A percentile compares a stretch with the other conserved stretches of the same genome.
phyloP scores from a whole-genome alignment of 345 rosid species.

The Lepidium aucheri region DNA sequence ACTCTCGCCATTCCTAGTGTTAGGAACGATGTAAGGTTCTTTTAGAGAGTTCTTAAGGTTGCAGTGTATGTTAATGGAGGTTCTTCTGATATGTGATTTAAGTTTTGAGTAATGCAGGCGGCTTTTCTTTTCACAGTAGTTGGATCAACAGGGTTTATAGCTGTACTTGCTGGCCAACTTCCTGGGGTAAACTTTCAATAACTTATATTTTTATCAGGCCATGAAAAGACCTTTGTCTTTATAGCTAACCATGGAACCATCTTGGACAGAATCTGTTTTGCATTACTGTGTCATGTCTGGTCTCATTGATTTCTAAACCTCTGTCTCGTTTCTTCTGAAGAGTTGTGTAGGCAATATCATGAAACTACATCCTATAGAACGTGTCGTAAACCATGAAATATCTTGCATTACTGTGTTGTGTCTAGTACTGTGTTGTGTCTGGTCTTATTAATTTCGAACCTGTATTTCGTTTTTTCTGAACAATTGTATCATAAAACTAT shows the following conservation, averaged over 20 bases:
- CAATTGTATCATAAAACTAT: background rate
- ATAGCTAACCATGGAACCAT: background rate
- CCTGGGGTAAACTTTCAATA: slow-evolving; percentile 56
- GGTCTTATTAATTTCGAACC: background rate
- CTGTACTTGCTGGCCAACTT: slow-evolving; percentile 83
- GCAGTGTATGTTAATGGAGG: background rate
- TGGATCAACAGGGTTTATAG: slow-evolving; percentile 72
- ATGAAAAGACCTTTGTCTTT: background rate
- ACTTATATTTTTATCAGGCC: background rate
- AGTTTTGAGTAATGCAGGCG: slow-evolving; percentile 60
- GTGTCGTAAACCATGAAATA: background rate
- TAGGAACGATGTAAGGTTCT: slow-evolving; percentile 76
- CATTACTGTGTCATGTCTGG: background rate
- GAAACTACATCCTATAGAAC: background rate
- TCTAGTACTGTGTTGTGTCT: background rate
- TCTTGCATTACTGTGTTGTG: too few species aligned
- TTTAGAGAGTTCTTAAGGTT: background rate
- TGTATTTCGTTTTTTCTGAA: background rate
- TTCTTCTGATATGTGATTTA: slow-evolving; percentile 9
- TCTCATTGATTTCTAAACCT: background rate
- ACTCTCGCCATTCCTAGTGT: slow-evolving; percentile 92
- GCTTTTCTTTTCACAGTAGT: slow-evolving; percentile 92
- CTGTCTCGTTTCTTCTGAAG: background rate
- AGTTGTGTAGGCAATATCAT: background rate
- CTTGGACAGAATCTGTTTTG: background rate